Evolutionary conservation across 768 basidiomycete species (phyloP).

Genomic region (Solioccasus polychromus): DNA sequence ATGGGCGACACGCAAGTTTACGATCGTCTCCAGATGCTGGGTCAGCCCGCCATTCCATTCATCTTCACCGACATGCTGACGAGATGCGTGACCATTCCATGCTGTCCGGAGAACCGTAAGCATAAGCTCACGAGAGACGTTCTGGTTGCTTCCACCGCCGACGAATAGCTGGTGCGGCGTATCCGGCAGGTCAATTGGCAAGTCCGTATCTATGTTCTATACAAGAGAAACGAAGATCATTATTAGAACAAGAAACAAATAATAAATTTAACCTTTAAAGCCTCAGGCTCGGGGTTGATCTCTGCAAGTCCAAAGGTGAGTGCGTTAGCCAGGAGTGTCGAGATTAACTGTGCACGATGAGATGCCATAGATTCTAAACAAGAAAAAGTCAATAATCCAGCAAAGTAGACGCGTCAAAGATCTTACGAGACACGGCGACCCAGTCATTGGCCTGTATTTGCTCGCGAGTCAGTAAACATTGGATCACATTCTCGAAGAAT

Average conservation of each 20-base stretch:
- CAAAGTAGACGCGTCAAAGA: neutral
- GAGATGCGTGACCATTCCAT: slow-evolving; percentile 18
- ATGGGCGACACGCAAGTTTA: slow-evolving; percentile 42
- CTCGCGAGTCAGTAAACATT: neutral
- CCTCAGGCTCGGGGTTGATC: slow-evolving; percentile 43
- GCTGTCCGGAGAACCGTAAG: slow-evolving; percentile 12
- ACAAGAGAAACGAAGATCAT: neutral
- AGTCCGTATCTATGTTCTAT: slow-evolving; percentile 54
- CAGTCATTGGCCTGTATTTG: slow-evolving; percentile 60
- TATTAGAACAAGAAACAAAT: accelerated
- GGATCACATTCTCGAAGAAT: neutral
- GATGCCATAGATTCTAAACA: slow-evolving; percentile 46
- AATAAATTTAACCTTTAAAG: slow-evolving; percentile 47
- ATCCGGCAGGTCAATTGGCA: slow-evolving; percentile 37
- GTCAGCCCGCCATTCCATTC: slow-evolving; percentile 41
- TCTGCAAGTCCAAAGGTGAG: slow-evolving; percentile 47
- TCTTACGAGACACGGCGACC: slow-evolving; percentile 61
- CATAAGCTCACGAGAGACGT: slow-evolving; percentile 13
- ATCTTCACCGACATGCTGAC: slow-evolving; percentile 21
- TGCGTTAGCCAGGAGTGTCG: slow-evolving; percentile 43
- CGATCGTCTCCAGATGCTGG: slow-evolving; percentile 37
- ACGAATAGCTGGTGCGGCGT: slow-evolving; percentile 37
- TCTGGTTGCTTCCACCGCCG: slow-evolving; percentile 16
- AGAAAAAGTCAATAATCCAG: neutral
- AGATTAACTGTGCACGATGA: slow-evolving; percentile 48